Conservation (phyloP, 129 eudicot species). For the Flaveria robusta region DNA sequence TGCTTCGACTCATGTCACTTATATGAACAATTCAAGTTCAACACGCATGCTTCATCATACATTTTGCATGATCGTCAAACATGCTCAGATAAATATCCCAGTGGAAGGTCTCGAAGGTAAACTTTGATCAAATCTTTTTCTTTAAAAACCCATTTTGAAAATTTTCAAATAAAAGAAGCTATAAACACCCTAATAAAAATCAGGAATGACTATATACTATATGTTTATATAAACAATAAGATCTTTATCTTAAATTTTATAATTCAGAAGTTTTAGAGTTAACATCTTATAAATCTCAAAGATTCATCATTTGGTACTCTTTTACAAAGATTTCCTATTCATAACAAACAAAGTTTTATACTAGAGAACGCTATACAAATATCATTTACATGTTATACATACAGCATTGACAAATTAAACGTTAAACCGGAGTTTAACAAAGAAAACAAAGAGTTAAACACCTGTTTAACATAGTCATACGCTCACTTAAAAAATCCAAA, state of each 20-base stretch:
- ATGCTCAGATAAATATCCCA: too few species aligned
- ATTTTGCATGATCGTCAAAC: slow-evolving; percentile 15
- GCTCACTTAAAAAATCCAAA: too few species aligned
- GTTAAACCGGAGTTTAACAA: too few species aligned
- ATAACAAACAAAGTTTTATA: background rate
- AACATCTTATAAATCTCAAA: background rate
- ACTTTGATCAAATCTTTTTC: too few species aligned
- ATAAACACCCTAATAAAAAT: too few species aligned
- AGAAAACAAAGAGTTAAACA: too few species aligned
- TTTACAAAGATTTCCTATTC: background rate
- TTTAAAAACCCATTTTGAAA: too few species aligned
- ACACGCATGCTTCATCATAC: slow-evolving; percentile 14
- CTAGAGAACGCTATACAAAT: background rate
- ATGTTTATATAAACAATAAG: background rate
- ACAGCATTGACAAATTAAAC: too few species aligned
- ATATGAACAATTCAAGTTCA: slow-evolving; percentile 4
- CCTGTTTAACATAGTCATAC: too few species aligned
- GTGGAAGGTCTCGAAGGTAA: too few species aligned
- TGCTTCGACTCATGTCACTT: background rate
- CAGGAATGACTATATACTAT: background rate
- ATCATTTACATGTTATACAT: too few species aligned
- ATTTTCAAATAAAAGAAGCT: background rate
- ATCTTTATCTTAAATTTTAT: background rate
- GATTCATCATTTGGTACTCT: background rate
- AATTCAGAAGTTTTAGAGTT: too few species aligned